A percentile compares a stretch with the other conserved stretches of the same genome.
phyloP scores from a whole-genome alignment of 805 yeast species.

The Tetrapisispora taiwanensis region DNA sequence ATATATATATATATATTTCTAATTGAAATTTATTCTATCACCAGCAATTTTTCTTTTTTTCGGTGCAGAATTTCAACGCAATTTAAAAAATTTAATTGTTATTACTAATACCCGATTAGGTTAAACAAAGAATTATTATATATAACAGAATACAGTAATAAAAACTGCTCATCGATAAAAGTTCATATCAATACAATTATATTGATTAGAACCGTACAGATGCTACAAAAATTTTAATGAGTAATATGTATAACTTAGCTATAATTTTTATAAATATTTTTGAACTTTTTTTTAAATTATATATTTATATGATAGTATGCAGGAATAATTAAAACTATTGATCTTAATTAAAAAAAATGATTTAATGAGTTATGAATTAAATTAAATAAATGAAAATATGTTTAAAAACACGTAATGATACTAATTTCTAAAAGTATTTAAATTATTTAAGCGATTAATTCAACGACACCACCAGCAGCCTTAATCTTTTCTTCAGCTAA shows the following conservation, averaged over 20 bases:
- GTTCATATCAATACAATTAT: no score
- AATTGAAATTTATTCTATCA: neutral
- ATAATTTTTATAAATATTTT: no score
- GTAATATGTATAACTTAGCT: no score
- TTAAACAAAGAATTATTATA: neutral
- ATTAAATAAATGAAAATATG: neutral
- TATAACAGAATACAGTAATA: no score
- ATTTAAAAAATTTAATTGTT: neutral
- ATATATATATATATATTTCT: neutral
- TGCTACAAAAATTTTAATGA: no score
- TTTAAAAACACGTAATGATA: neutral
- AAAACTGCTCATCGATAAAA: neutral
- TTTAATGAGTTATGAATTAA: neutral
- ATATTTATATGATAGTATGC: no score
- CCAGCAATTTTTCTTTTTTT: neutral
- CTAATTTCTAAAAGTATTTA: neutral
- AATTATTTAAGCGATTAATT: slow-evolving; percentile 80
- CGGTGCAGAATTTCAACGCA: neutral
- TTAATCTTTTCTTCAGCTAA: slow-evolving; percentile 99
- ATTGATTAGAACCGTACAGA: no score
- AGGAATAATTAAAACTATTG: no score
- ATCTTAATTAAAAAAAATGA: no score
- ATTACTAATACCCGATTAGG: slow-evolving; percentile 1
- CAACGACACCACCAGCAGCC: slow-evolving; percentile 99
- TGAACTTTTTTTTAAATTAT: no score